Conservation (phyloP, 23 red algal species). For the Gracilaria caudata region DNA sequence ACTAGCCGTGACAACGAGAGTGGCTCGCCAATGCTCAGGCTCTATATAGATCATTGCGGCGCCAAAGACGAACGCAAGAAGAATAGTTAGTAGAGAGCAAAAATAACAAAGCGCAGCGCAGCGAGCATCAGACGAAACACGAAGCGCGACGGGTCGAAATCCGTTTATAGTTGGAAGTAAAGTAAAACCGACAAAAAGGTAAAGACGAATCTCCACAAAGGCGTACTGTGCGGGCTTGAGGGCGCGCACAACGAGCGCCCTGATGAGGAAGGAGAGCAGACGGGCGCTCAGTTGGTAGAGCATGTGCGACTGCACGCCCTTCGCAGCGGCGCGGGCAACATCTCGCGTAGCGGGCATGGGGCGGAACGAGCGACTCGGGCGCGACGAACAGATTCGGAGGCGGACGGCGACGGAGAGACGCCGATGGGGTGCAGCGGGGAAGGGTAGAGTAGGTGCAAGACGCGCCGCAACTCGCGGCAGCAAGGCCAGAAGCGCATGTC, state of each 20-base stretch:
- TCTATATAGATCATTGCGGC: conserved; percentile 15
- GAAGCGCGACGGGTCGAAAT: conserved; percentile 74
- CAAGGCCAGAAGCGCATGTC: background rate
- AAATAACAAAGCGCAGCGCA: conserved; percentile 47
- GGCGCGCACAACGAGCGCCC: conserved; percentile 68
- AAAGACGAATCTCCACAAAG: conserved; percentile 75
- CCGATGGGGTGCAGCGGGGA: conserved; percentile 17
- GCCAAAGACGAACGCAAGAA: conserved; percentile 39
- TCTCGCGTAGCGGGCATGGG: background rate
- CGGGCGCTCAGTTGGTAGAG: conserved; percentile 61
- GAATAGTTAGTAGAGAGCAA: conserved; percentile 25
- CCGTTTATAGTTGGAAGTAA: conserved; percentile 66
- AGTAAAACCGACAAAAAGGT: conserved; percentile 61
- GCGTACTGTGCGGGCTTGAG: conserved; percentile 73
- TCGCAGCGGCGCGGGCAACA: conserved; percentile 54
- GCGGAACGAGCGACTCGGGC: background rate
- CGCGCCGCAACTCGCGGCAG: conserved; percentile 40
- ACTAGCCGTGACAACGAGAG: conserved; percentile 20
- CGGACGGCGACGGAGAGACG: background rate
- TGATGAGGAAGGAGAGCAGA: conserved; percentile 70
- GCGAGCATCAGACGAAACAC: background rate
- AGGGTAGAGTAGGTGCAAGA: conserved; percentile 11
- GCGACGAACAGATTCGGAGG: background rate
- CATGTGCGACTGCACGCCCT: conserved; percentile 48
- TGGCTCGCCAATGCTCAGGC: conserved; percentile 11